Conservation (phyloP, 2,329 filamentous ascomycete species). For the Hypomyces perniciosus region DNA sequence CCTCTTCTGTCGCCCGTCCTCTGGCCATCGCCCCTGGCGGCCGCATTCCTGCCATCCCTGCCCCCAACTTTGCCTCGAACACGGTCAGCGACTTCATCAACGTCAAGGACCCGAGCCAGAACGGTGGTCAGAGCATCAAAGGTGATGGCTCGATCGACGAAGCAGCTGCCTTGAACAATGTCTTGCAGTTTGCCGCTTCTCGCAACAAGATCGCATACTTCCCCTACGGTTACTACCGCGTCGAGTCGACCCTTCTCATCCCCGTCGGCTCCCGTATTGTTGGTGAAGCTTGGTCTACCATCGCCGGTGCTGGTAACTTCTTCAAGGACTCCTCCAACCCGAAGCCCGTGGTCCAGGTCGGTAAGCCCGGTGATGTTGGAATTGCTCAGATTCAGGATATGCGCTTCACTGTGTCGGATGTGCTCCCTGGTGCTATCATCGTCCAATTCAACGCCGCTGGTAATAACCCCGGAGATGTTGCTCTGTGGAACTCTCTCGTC, state of each 20-base stretch:
- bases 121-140: conserved; percentile 25
- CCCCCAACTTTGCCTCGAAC: conserved; percentile 33
- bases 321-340: conserved; percentile 42
- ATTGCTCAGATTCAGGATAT: conserved; percentile 46
- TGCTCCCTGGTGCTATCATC: conserved; percentile 35
- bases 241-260: conserved; percentile 21
- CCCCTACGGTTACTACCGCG: conserved; percentile 23
- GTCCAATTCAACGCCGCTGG: conserved; percentile 47
- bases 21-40: conserved; percentile 31
- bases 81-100: conserved; percentile 25
- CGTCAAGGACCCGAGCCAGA: conserved; percentile 33
- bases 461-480: conserved; percentile 40
- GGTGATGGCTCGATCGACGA: conserved; percentile 36
- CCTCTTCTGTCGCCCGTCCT: conserved; percentile 26
- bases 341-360: conserved; percentile 44
- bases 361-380: conserved; percentile 42
- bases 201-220: conserved; percentile 24
- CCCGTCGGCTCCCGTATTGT: conserved; percentile 43
- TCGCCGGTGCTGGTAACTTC: conserved; percentile 37
- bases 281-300: conserved; percentile 49
- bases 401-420: conserved; percentile 43
- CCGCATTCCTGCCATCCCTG: conserved; percentile 29
- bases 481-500: conserved; percentile 42
- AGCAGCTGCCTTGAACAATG: conserved; percentile 30
- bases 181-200: conserved; percentile 32